These are phyloP conservation scores for Yarrowia sp. DNA, from an alignment of 805 yeast genomes.

Conservation along the genomic window DNA sequence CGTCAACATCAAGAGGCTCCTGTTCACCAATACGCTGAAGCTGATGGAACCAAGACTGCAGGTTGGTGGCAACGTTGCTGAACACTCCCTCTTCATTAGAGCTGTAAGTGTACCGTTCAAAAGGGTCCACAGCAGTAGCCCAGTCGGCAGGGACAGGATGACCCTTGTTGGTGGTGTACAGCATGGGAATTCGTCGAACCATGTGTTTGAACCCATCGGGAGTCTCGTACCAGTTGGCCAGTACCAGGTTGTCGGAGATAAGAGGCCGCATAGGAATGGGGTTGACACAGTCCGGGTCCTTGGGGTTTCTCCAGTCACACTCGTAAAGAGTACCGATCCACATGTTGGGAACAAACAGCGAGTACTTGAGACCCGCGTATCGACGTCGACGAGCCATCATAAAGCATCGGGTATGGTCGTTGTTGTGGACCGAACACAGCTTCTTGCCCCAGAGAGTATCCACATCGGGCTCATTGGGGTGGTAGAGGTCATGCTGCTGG, in stretches of 20 bases:
- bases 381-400: slow-evolving; percentile 31
- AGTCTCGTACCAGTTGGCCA: slow-evolving; percentile 30
- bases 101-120: slow-evolving; percentile 8
- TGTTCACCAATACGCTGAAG: slow-evolving; percentile 2
- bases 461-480: slow-evolving; percentile 27
- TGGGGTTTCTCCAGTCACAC: slow-evolving; percentile 28
- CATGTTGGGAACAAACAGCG: slow-evolving; percentile 28
- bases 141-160: slow-evolving; percentile 2
- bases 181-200: slow-evolving; percentile 24
- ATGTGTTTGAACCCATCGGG: slow-evolving; percentile 24
- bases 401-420: slow-evolving; percentile 28
- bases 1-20: slow-evolving; percentile 9
- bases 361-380: slow-evolving; percentile 18
- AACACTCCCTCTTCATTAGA: background rate
- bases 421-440: slow-evolving; percentile 29
- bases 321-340: slow-evolving; percentile 34
- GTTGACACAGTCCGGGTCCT: slow-evolving; percentile 18
- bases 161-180: slow-evolving; percentile 19
- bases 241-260: slow-evolving; percentile 29
- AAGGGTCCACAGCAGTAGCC: slow-evolving; percentile 1
- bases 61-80: background rate
- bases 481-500: slow-evolving; percentile 29
- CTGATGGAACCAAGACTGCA: slow-evolving; percentile 12
- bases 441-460: slow-evolving; percentile 31
- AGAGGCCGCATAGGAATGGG: slow-evolving; percentile 31